Percentiles rank a stretch among this genome's conserved stretches.
Evolutionary conservation across 148 eudicot species (phyloP).

Genomic region (Arctostaphylos glauca): DNA sequence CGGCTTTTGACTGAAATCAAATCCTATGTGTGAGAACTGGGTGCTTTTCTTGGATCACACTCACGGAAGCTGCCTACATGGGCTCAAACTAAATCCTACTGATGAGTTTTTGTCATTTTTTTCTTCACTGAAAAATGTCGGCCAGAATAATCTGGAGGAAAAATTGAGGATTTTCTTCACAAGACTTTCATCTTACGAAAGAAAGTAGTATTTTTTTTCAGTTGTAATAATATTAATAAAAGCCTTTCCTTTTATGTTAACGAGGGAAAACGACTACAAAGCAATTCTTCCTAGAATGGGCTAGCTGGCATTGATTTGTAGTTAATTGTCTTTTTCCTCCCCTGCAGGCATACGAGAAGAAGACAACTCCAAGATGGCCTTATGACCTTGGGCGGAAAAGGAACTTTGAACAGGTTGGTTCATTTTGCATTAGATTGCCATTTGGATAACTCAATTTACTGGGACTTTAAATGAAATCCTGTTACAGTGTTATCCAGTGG

Average conservation of each 20-base stretch:
- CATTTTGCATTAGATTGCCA: neutral
- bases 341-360: conserved; percentile 92
- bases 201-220: neutral
- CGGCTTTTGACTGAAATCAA: neutral
- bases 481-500: neutral
- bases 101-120: neutral
- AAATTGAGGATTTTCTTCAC: neutral
- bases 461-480: neutral
- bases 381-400: conserved; percentile 91
- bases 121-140: neutral
- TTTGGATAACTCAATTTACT: neutral
- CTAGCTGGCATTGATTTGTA: neutral
- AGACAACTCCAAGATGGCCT: conserved; percentile 81
- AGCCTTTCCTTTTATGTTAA: neutral
- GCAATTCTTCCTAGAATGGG: neutral
- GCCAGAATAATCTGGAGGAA: neutral
- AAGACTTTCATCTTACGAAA: neutral
- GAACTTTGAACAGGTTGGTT: conserved; percentile 88
- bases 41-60: neutral
- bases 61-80: neutral
- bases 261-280: neutral
- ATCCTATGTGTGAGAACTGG: neutral
- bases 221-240: neutral
- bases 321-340: conserved; percentile 9
- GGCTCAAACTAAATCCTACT: neutral